A percentile compares a stretch with the other conserved stretches of the same genome.
phyloP scores from a whole-genome alignment of 2,329 filamentous ascomycete species.

The Scedosporium minutisporum region DNA sequence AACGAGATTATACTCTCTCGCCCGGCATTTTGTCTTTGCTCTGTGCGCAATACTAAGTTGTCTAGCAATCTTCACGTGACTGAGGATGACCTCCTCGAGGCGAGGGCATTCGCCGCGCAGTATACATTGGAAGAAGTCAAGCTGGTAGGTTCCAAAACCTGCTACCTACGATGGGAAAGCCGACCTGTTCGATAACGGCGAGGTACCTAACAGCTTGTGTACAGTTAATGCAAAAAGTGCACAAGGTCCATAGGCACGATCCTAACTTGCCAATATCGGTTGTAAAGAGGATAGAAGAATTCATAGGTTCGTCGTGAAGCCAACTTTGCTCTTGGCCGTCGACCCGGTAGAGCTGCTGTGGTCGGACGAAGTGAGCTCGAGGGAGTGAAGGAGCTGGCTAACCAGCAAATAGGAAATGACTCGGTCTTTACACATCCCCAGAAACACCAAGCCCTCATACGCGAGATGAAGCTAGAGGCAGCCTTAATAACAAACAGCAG shows the following conservation, averaged over 20 bases:
- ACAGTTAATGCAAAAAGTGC: conserved; percentile 15
- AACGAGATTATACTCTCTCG: neutral
- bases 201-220: neutral
- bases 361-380: no score
- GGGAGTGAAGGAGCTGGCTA: conserved; percentile 28
- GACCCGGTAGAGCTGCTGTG: neutral
- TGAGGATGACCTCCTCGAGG: conserved; percentile 35
- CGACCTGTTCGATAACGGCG: neutral
- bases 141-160: neutral
- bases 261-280: conserved; percentile 31
- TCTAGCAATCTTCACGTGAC: conserved; percentile 24
- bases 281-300: conserved; percentile 29
- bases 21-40: neutral
- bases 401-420: conserved; percentile 46
- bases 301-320: conserved; percentile 28
- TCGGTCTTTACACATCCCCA: conserved; percentile 27
- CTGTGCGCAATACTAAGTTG: neutral
- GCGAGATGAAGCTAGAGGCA: conserved; percentile 43
- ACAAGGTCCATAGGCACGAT: conserved; percentile 30
- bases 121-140: conserved; percentile 31
- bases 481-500: conserved; percentile 43
- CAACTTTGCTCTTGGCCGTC: conserved; percentile 5
- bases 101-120: conserved; percentile 31
- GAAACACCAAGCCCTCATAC: conserved; percentile 30
- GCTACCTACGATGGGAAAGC: neutral